A percentile compares a stretch with the other conserved stretches of the same genome.
These are phyloP conservation scores for Uncinocarpus reesii DNA, from an alignment of 2,329 filamentous ascomycete species.

Conservation along the genomic window DNA sequence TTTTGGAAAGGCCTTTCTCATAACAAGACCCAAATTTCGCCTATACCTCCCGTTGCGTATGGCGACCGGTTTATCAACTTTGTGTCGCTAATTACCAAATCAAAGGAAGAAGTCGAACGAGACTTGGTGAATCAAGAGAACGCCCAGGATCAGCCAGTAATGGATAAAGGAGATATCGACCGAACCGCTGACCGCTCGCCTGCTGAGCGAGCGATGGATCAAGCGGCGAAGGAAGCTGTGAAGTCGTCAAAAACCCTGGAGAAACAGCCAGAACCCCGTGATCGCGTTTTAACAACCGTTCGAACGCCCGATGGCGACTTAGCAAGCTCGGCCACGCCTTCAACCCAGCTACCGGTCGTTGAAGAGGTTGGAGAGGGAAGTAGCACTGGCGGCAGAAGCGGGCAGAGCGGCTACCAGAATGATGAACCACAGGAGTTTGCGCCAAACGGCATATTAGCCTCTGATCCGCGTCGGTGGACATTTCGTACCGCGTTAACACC, in stretches of 20 bases:
- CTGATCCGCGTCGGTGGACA: constrained; percentile 11
- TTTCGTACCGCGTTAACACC: constrained; percentile 14
- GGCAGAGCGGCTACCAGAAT: constrained; percentile 7
- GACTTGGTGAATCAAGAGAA: constrained; percentile 25
- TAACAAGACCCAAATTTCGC: constrained; percentile 80
- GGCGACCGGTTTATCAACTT: constrained; percentile 91
- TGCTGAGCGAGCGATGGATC: constrained; percentile 47
- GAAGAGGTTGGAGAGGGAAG: constrained; percentile 76
- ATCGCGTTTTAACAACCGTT: constrained; percentile 50
- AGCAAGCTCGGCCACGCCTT: constrained; percentile 41
- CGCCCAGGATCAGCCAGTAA: constrained; percentile 20
- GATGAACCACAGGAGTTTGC: constrained; percentile 7
- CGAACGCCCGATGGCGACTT: constrained; percentile 50
- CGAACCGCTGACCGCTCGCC: constrained; percentile 26
- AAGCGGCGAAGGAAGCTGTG: constrained; percentile 50
- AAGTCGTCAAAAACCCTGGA: constrained; percentile 28
- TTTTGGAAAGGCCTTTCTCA: constrained; percentile 90
- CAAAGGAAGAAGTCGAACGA: constrained; percentile 66
- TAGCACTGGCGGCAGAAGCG: constrained; percentile 33
- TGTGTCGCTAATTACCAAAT: constrained; percentile 82
- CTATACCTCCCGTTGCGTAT: constrained; percentile 79
- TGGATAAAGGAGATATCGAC: constrained; percentile 16
- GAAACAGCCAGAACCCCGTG: constrained; percentile 49
- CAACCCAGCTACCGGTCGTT: constrained; percentile 63
- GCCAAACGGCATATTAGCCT: not conserved